These are phyloP conservation scores for Nicotiana obtusifolia DNA, from an alignment of 257 asterid species.

Conservation along the genomic window DNA sequence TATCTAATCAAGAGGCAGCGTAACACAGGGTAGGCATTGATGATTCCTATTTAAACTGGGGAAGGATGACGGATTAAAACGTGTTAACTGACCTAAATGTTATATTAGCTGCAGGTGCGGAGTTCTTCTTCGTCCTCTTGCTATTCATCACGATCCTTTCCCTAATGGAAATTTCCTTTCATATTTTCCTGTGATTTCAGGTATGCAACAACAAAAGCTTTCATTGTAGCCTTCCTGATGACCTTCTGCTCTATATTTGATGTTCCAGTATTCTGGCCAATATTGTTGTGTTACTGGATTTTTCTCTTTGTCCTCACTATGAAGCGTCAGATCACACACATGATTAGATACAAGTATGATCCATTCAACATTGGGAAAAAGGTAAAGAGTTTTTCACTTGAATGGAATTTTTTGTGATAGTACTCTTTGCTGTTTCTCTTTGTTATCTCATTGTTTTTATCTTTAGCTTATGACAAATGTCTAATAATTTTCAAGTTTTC, in stretches of 20 bases:
- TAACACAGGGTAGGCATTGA: background rate
- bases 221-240: slow-evolving; percentile 64
- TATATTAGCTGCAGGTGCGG: background rate
- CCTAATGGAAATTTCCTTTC: background rate
- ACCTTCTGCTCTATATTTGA: slow-evolving; percentile 84
- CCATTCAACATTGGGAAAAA: slow-evolving; percentile 77
- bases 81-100: background rate
- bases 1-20: background rate
- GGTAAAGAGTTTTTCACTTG: slow-evolving; percentile 33
- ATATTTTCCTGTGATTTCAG: slow-evolving; percentile 30
- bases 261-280: slow-evolving; percentile 94
- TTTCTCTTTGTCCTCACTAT: slow-evolving; percentile 77
- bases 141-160: background rate
- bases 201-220: slow-evolving; percentile 90
- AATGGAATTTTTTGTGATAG: background rate
- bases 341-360: slow-evolving; percentile 76
- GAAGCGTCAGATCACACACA: slow-evolving; percentile 90
- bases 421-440: background rate
- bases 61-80: background rate
- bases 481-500: background rate
- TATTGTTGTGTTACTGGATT: slow-evolving; percentile 76
- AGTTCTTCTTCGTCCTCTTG: background rate
- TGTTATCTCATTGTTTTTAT: background rate
- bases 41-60: background rate
- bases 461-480: background rate